phyloP scores from a whole-genome alignment of 441 rosid species.

The Euphorbia celastroides region DNA sequence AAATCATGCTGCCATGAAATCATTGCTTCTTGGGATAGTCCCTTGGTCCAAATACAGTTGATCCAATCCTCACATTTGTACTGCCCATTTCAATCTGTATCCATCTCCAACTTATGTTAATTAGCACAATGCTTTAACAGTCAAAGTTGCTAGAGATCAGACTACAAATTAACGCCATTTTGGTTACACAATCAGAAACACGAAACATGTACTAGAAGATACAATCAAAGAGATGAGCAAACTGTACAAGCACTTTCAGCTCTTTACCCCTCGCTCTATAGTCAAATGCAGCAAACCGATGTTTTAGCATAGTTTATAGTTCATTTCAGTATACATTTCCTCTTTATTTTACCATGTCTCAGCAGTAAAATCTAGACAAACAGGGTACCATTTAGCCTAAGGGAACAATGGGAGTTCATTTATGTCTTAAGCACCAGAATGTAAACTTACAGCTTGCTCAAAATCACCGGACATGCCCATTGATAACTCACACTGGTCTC shows the following conservation, averaged over 20 bases:
- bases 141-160: background rate
- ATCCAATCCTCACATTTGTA: conserved; percentile 82
- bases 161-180: background rate
- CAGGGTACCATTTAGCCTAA: background rate
- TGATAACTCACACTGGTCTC: conserved; percentile 70
- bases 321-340: background rate
- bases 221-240: background rate
- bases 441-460: conserved; percentile 62
- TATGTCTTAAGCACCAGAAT: background rate
- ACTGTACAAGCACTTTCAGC: too few species aligned
- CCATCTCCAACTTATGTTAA: conserved; percentile 10
- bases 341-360: background rate
- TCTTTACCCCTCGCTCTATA: too few species aligned
- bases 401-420: background rate
- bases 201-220: too few species aligned
- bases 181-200: too few species aligned
- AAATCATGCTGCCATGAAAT: conserved; percentile 8
- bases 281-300: background rate
- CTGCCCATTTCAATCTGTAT: conserved; percentile 90
- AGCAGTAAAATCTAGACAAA: background rate
- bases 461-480: conserved; percentile 96
- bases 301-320: too few species aligned
- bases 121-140: background rate
- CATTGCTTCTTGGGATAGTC: conserved; percentile 48
- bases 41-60: conserved; percentile 85